Base-by-base conservation (phyloP, 495 filamentous ascomycete species). In the Lasiosphaeria ovina region DNA sequence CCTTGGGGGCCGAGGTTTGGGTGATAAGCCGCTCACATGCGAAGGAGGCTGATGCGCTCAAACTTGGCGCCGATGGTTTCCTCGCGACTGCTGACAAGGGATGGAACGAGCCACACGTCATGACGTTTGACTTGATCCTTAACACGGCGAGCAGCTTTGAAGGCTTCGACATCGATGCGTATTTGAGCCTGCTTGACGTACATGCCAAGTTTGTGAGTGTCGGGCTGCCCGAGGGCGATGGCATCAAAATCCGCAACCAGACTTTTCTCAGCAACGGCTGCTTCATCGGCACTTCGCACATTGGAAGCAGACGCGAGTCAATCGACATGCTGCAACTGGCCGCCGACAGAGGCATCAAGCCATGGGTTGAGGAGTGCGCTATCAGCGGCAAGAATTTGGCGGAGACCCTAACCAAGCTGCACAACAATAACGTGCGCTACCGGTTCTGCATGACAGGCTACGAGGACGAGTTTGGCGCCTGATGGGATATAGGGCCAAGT, bases 201-300 rank as follows among this genome's bases (percentile, higher is more conserved):
- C 91, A 92, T 72, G 91, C 89, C 58, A 82, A 79, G 59, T 93
- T 91, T 84, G 82, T 96, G 59, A 87, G 85, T 56, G 90, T 94
- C 45, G 92, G 93, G 1, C 75, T 96, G 61, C 92, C 92, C 3
- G 91, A 96, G 67, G 85, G 87, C 44, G 84, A 87, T n/a, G 81
- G 91, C 2, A 85, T 90, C 48, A 75, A 80, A 55, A 81, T 97
- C 59, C 87, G 84, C 75, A 88, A 88, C 42, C 89, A 91, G 78
- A 88, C 85, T 57, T 85, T 97, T 66, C 79, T 89, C 54, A 70
- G 71, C 48, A 93, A 91, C 65, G 92, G 92, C 48, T 88, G 88
- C 66, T 83, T 90, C 63, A 88, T 96, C 58, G 87, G 89, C 11
- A 88, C 87, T 31, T 90, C 85, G 62, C 92, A 96, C 70, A 80